Evolutionary conservation across 768 basidiomycete species (phyloP).

Genomic region (Leccinellum luteum): DNA sequence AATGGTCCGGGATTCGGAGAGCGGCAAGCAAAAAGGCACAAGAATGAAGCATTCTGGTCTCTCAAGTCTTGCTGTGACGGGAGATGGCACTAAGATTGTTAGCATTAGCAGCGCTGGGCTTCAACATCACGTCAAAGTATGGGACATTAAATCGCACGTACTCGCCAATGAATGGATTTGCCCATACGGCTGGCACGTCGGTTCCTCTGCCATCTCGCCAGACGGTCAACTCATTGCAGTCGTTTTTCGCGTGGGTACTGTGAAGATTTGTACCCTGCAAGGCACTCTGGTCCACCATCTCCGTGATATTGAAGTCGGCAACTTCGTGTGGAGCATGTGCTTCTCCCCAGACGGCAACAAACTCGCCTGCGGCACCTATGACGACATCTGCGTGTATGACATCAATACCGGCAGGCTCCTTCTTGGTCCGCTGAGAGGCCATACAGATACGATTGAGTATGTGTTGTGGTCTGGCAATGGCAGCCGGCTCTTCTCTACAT

Average conservation of each 20-base stretch:
- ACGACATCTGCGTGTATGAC: neutral
- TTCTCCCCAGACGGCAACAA: neutral
- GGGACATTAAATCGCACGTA: neutral
- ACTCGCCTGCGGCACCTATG: neutral
- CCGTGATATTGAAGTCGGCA: neutral
- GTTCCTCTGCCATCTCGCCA: neutral
- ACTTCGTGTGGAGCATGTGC: neutral
- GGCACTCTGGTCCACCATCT: neutral
- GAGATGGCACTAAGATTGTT: neutral
- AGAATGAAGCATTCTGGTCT: neutral
- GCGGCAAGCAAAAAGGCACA: neutral
- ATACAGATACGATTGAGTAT: neutral
- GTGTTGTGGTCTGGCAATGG: neutral
- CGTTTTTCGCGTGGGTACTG: neutral
- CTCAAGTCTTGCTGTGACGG: neutral
- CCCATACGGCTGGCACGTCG: rapidly evolving
- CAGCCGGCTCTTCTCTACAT: neutral
- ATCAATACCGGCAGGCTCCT: neutral
- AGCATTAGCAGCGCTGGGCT: neutral
- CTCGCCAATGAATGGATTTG: neutral
- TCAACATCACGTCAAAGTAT: neutral
- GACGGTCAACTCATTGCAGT: neutral
- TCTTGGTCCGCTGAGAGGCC: neutral
- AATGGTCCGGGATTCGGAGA: neutral
- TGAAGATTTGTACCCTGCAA: neutral